These are phyloP conservation scores for Thalassiosira ordinaria DNA, from an alignment of 352 stramenopile species.

Conservation along the genomic window DNA sequence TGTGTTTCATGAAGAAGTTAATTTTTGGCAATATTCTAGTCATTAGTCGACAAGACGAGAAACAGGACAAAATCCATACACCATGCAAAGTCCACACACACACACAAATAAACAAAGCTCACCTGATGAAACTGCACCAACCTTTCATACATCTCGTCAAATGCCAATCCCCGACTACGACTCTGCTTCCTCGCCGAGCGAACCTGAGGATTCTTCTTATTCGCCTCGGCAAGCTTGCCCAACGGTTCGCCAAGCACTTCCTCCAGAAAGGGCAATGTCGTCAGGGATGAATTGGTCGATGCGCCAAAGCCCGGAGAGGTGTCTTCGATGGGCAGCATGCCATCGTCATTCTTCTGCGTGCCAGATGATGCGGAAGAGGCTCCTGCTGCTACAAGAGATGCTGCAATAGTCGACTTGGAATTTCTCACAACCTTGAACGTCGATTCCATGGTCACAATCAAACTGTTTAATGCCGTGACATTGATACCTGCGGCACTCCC, in stretches of 20 bases:
- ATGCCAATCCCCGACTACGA: slow-evolving; percentile 19
- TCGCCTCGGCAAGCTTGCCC: slow-evolving; percentile 7
- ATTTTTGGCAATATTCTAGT: not conserved
- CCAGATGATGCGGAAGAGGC: too few relatives aligned
- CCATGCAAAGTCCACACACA: not conserved
- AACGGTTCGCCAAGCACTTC: slow-evolving; percentile 17
- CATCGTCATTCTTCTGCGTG: not conserved
- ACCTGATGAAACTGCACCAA: slow-evolving; percentile 34
- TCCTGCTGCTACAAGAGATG: slow-evolving; percentile 1
- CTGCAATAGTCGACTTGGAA: not conserved
- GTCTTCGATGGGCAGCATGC: too few relatives aligned
- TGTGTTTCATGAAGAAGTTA: not conserved
- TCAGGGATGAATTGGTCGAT: too few relatives aligned
- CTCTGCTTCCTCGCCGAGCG: not conserved
- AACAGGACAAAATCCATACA: not conserved
- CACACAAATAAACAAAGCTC: not conserved
- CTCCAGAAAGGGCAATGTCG: slow-evolving; percentile 22
- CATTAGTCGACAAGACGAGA: too few relatives aligned
- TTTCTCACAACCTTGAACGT: slow-evolving; percentile 25
- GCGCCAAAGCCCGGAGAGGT: too few relatives aligned
- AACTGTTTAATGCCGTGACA: not conserved
- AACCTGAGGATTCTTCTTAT: not conserved
- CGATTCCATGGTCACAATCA: slow-evolving; percentile 10
- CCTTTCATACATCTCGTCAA: slow-evolving; percentile 48
- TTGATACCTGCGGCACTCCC: slow-evolving; percentile 4